Evolutionary conservation across 2,329 filamentous ascomycete species (phyloP).

Genomic region (Rutstroemia sp.): DNA sequence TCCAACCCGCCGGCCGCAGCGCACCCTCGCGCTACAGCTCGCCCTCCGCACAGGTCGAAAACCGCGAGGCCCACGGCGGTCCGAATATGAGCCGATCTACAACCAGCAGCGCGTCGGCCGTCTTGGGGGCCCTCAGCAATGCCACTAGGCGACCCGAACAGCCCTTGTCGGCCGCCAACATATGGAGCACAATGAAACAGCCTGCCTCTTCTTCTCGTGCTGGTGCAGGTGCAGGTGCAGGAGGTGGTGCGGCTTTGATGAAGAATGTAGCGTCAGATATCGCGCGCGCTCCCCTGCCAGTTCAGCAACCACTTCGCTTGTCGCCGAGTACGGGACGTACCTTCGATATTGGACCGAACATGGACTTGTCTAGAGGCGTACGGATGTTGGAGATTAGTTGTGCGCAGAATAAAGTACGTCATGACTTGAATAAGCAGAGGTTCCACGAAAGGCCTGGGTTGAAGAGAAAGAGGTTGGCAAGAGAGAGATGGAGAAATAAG

Average conservation of each 20-base stretch:
- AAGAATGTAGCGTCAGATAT: background rate
- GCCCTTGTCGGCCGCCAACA: too few species aligned
- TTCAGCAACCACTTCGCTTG: slow-evolving; percentile 15
- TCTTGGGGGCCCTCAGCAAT: background rate
- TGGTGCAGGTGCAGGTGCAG: too few species aligned
- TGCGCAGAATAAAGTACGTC: slow-evolving; percentile 48
- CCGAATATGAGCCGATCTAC: background rate
- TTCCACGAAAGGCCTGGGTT: slow-evolving; percentile 70
- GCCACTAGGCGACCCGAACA: too few species aligned
- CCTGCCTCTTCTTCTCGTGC: too few species aligned
- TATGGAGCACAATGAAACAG: too few species aligned
- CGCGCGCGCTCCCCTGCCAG: background rate
- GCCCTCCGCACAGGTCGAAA: background rate
- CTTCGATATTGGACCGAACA: slow-evolving; percentile 13
- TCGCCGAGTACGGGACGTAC: slow-evolving; percentile 23
- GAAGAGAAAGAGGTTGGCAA: slow-evolving; percentile 68
- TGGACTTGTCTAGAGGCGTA: slow-evolving; percentile 24
- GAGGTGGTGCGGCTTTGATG: background rate
- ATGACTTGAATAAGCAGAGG: slow-evolving; percentile 50
- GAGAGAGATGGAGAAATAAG: slow-evolving; percentile 59
- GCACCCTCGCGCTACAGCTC: background rate
- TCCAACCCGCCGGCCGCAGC: background rate
- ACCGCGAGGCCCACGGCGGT: too few species aligned
- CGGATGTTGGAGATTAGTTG: slow-evolving; percentile 35
- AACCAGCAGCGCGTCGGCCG: background rate